Base-by-base conservation (phyloP, 1,284 basidiomycete genomes). In the Ganoderma lingzhi region DNA sequence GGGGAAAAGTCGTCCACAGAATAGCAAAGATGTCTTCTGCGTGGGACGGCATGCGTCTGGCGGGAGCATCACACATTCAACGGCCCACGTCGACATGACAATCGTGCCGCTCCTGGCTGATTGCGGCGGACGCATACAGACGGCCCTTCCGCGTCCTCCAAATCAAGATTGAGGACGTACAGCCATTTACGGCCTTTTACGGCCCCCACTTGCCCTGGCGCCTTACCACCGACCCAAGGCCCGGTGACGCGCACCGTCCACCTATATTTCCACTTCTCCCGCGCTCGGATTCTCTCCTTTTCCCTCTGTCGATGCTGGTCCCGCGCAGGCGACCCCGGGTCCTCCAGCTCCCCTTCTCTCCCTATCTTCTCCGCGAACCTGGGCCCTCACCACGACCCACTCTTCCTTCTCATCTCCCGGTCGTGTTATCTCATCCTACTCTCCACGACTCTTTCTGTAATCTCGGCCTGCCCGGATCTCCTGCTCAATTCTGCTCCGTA, bases 21-120 rank as follows among this genome's bases (percentile, higher is more conserved):
- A 19, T 45, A 39, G 41, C 44, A 6, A 62, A n/a, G 35, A 30
- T 6, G 37, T 28, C 23, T 51, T 23, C 15, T 35, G 30, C 44
- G 41, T 35, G 42, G 19, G 28, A 63, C 67, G 65, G 58, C 66
- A 59, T 67, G 71, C 66, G 71, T 39, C 53, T 39, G 58, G 62
- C 59, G 62, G 62, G 62, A 63, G 64, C 58, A 68, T 64, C 58
- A 67, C 42, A 42, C 64, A 64, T 65, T 65, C 62, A 60, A 67
- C 68, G 64, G 48, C 62, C 19, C 56, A 71, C 62, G 72, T 71
- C 72, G 72, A 73, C 72, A 73, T 73, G 72, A 70, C 67, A 71
- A 73, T 73, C 67, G 68, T 67, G 66, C 65, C 48, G 65, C 63
- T 37, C 65, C 59, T 51, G 67, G 65, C 30, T 68, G 71, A 73